Conservation (phyloP, 306 rosid genomes). For the Styphnolobium japonicum region DNA sequence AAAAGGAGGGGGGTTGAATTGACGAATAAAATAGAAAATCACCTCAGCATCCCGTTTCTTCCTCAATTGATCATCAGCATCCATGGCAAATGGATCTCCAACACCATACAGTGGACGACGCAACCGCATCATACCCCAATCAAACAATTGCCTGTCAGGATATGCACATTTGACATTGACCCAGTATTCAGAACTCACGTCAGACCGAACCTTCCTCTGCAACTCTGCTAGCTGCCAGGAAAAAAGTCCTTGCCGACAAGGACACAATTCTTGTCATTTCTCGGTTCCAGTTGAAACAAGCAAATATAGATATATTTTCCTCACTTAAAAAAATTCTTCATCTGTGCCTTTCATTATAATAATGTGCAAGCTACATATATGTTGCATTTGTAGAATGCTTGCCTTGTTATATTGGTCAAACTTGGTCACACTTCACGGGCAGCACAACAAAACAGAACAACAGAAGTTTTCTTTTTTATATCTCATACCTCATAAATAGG, state of each 20-base stretch:
- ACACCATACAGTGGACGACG: conserved; percentile 85
- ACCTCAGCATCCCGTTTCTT: conserved; percentile 96
- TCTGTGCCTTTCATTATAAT: neutral
- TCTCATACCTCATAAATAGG: neutral
- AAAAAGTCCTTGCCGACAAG: conserved; percentile 62
- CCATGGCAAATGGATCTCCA: conserved; percentile 96
- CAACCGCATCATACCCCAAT: conserved; percentile 96
- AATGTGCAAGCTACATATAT: conserved; percentile 2
- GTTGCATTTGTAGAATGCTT: neutral
- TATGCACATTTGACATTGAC: conserved; percentile 68
- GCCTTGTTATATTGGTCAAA: conserved; percentile 14
- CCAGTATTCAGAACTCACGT: conserved; percentile 89
- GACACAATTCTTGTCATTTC: conserved; percentile 61
- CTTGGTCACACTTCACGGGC: neutral
- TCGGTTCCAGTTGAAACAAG: conserved; percentile 31
- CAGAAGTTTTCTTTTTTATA: conserved; percentile 12
- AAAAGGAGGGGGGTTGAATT: neutral
- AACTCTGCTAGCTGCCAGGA: conserved; percentile 81
- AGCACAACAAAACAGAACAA: neutral
- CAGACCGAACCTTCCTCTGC: conserved; percentile 80
- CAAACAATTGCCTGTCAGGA: conserved; percentile 90
- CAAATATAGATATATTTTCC: conserved; percentile 17
- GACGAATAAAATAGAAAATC: conserved; percentile 19
- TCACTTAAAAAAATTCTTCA: conserved; percentile 25
- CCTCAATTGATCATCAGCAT: conserved; percentile 87